Base-by-base conservation (phyloP, 2,329 filamentous ascomycete species). In the Blastomyces gilchristii region DNA sequence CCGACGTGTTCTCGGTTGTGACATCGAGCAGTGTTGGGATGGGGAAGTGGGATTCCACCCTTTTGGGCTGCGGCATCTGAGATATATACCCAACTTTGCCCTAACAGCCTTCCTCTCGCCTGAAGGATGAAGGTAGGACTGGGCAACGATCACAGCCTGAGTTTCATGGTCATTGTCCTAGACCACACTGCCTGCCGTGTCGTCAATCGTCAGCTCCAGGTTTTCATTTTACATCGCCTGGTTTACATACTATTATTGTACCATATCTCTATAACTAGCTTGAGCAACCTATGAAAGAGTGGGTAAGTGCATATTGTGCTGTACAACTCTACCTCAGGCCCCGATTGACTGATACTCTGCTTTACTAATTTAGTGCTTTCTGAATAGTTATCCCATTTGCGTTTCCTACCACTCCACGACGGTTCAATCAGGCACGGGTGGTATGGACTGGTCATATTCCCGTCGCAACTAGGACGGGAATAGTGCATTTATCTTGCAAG, bases 11-110 rank as follows among this genome's bases (percentile, higher is more conserved):
- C n/a, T 50, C 25, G n/a, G 60, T 61, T 43, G 53, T 34, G 62
- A 47, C 34, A 62, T 65, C 58, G 58, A 62, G 61, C 57, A 39
- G 7, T 39, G 43, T 34, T 63, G 58, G 59, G 47, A 11, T 45
- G 25, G 45, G 45, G 57, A 31, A 2, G 57, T 59, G 22, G n/a
- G 14, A 31, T 59, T 41, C 39, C 5, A 25, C 12, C 3, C 37
- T 37, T n/a, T 31, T 11, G 28, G 56, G 28, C 57, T 14, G 2
- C n/a, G 41, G 28, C 5, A 59, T 34, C 39, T 45, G 43, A n/a
- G 28, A 34, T 45, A 34, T 25, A 16, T 59, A 34, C 39, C 54
- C 34, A 3, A 57, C 25, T 25, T 14, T 9, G 18, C 14, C 37
- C 18, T 22, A 37, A n/a, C 54, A 39, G 34, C 4, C 31, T 54